Evolutionary conservation across 306 rosid genomes (phyloP).

Genomic region (Carpinus fangiana): DNA sequence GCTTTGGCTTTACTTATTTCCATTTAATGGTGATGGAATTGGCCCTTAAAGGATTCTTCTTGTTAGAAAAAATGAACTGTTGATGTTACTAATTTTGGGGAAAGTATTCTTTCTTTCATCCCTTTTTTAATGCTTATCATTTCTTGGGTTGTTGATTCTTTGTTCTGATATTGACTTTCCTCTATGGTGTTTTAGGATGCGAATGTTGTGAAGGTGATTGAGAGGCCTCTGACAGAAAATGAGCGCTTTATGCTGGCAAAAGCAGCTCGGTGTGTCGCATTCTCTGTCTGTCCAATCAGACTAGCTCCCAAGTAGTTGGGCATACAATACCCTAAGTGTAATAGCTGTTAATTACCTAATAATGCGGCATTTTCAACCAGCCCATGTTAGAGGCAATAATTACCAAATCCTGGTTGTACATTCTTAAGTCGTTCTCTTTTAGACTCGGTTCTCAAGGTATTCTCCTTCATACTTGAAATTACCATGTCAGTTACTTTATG

Average conservation of each 20-base stretch:
- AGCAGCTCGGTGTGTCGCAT: conserved; percentile 97
- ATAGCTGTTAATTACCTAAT: conserved; percentile 12
- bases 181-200: conserved; percentile 56
- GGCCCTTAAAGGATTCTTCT: not conserved
- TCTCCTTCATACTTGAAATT: not conserved
- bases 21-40: not conserved
- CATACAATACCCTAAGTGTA: not conserved
- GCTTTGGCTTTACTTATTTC: not conserved
- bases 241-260: conserved; percentile 92
- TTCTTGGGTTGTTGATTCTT: conserved; percentile 23
- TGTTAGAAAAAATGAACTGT: not conserved
- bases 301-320: conserved; percentile 69
- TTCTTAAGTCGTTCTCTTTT: conserved; percentile 3
- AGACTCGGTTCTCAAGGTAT: not conserved
- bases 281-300: conserved; percentile 80
- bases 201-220: conserved; percentile 86
- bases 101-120: not conserved
- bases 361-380: conserved; percentile 21
- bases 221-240: conserved; percentile 80
- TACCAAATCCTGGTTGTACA: not conserved
- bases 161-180: conserved; percentile 6
- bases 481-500: not conserved
- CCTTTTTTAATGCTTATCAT: conserved; percentile 14
- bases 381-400: conserved; percentile 6
- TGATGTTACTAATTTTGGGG: not conserved